Base-by-base conservation (phyloP, 129 eudicot genomes). In the Rutidosis leptorrhynchoides region DNA sequence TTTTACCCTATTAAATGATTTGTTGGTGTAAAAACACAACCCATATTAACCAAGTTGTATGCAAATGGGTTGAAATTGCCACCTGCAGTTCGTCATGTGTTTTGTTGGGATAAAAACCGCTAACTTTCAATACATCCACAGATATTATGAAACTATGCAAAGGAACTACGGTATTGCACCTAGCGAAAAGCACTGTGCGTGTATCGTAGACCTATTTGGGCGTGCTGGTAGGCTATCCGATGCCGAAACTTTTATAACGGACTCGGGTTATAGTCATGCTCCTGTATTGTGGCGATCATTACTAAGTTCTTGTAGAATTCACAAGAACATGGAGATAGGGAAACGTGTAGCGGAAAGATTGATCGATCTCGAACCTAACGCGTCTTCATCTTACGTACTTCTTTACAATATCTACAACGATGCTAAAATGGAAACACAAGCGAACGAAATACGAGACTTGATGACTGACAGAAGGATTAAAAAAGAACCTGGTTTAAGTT, bases 331-430 rank as follows among this genome's bases (percentile, higher is more conserved):
- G 27, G 55, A 59, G 19, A 40, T 65, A 0, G 86, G 83, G n/a
- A 74, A 65, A 54, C 72, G 56, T 6, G 72, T 58, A 27, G 83
- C 78, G 3, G 69, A 82, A 53, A 75, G 73, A 71, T 66, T 82
- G 21, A 82, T 78, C 2, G 75, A 82, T 45, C 72, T 82, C 2
- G 87, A 82, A 14, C 87, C 87, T 27, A 54, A 75, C 32, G 78
- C 87, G 26, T 72, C 83, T 70, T 73, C 87, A 56, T 78, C 87
- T 23, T 82, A 82, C n/a, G 79, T 82, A 24, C 87, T 82, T 67
- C 83, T 82, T 62, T 78, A 78, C 70, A 82, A 75, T 55, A 75
- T 82, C 29, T 82, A 82, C 67, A 71, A 49, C 1, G 81, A 82
- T 16, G 75, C 73, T 20, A 58, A 70, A 75, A 60, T 74, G 80